Conservation (phyloP, 257 asterid genomes). For the Capsicum chinense region DNA sequence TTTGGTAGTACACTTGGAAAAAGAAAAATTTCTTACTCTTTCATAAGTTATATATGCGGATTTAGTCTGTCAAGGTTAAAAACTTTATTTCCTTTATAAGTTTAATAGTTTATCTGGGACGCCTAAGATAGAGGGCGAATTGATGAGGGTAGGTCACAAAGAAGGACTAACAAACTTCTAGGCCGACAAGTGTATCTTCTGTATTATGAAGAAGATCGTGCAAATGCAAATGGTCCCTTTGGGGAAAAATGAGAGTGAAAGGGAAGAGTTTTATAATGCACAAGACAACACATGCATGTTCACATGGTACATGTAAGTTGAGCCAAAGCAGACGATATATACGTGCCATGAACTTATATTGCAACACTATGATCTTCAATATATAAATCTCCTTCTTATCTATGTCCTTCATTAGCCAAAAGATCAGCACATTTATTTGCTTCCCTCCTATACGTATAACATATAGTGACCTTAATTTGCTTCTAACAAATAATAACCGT, state of each 20-base stretch:
- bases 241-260: background rate
- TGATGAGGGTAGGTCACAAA: background rate
- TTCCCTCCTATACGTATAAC: background rate
- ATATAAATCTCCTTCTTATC: background rate
- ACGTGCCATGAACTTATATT: background rate
- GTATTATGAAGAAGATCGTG: background rate
- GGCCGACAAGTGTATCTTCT: background rate
- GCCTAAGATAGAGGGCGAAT: background rate
- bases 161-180: no score
- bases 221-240: background rate
- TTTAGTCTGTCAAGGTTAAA: background rate
- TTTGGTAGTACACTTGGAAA: background rate
- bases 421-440: background rate
- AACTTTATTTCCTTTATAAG: no score
- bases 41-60: background rate
- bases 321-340: background rate
- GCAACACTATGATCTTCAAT: background rate
- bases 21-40: background rate
- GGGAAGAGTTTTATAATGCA: background rate
- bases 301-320: background rate
- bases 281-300: no score
- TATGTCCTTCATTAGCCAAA: background rate
- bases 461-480: background rate
- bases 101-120: background rate
- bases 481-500: background rate